Percentiles rank a stretch among this genome's conserved stretches.
phyloP scores from a whole-genome alignment of 306 rosid species.

The Dicorynia guianensis region DNA sequence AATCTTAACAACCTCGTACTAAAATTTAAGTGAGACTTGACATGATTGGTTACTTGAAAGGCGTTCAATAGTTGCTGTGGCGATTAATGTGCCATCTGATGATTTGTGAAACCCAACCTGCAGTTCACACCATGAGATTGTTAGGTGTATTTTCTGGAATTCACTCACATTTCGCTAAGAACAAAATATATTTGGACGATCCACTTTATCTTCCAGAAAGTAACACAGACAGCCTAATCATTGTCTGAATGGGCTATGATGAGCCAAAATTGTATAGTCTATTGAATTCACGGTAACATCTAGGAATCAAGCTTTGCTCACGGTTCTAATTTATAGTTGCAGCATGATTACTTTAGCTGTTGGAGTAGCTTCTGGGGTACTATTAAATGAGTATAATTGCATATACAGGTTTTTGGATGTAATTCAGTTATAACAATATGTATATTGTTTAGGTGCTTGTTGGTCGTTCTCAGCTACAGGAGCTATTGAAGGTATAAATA shows the following conservation, averaged over 20 bases:
- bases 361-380: background rate
- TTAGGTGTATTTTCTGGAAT: background rate
- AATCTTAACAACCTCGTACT: background rate
- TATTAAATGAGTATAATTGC: background rate
- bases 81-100: background rate
- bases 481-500: conserved; percentile 92
- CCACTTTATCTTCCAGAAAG: background rate
- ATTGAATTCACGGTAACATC: background rate
- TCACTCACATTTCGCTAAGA: background rate
- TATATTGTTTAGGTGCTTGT: conserved; percentile 75
- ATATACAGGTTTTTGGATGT: background rate
- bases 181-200: conserved; percentile 3
- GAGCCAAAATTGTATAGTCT: background rate
- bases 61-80: background rate
- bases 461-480: conserved; percentile 96
- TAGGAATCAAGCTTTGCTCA: background rate
- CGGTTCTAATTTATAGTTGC: background rate
- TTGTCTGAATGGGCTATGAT: conserved; percentile 1
- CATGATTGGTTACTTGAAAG: background rate
- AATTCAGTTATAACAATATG: conserved; percentile 14
- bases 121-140: background rate
- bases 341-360: background rate
- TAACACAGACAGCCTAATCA: background rate
- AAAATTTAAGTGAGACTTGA: background rate
- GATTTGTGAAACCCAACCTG: background rate